phyloP scores from a whole-genome alignment of 1,284 basidiomycete genomes.

The Golubevia sp. region DNA sequence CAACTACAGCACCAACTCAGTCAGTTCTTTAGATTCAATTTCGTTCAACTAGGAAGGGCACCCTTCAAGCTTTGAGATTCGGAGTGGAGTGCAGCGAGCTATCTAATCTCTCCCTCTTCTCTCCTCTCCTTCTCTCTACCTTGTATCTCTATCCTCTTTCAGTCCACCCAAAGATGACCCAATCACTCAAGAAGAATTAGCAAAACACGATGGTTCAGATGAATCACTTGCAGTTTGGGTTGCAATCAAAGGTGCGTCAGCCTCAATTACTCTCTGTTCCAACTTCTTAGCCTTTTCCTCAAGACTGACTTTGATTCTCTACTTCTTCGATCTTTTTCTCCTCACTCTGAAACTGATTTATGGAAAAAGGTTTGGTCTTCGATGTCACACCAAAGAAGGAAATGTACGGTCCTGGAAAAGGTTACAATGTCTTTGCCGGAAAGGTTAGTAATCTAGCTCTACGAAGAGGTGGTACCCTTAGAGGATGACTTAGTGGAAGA shows the following conservation, averaged over 20 bases:
- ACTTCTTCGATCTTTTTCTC: no score
- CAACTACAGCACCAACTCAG: no score
- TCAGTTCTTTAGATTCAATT: no score
- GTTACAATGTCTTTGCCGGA: no score
- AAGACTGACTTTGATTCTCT: no score
- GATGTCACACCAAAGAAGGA: constrained; percentile 53
- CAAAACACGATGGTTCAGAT: constrained; percentile 48
- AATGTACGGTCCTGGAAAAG: constrained; percentile 43
- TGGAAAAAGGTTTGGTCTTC: constrained; percentile 27
- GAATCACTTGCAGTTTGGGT: constrained; percentile 53
- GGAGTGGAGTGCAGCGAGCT: not conserved
- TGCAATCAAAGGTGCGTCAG: constrained; percentile 47
- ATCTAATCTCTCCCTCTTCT: not conserved
- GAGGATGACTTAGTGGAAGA: no score
- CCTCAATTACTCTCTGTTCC: no score
- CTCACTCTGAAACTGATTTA: no score
- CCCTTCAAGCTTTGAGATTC: no score
- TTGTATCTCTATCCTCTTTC: not conserved
- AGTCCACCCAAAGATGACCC: constrained; percentile 57
- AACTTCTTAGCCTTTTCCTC: no score
- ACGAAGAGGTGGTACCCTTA: no score
- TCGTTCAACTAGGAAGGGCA: not conserved
- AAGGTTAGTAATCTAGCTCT: not conserved
- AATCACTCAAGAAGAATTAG: constrained; percentile 46
- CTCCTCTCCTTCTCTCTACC: not conserved